Conservation (phyloP, 2,329 filamentous ascomycete genomes). For the Neonectria ditissima region DNA sequence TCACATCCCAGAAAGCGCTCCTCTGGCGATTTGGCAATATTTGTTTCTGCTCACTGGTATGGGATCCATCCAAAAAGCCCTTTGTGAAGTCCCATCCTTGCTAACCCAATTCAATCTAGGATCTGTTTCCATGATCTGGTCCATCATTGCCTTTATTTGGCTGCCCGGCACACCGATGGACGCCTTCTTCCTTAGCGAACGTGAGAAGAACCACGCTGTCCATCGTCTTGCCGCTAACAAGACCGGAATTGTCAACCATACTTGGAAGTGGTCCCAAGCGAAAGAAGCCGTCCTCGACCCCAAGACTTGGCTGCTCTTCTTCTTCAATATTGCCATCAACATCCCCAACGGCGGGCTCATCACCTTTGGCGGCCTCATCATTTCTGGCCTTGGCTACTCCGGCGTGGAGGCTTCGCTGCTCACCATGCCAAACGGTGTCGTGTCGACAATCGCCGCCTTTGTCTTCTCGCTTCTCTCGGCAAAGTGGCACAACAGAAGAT, state of each 20-base stretch:
- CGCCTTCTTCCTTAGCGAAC: constrained; percentile 21
- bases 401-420: constrained; percentile 8
- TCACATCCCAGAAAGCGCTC: constrained; percentile 13
- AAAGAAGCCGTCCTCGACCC: constrained; percentile 62
- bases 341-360: constrained; percentile 65
- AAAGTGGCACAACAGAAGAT: constrained; percentile 13
- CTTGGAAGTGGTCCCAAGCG: constrained; percentile 61
- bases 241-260: constrained; percentile 51
- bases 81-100: neutral
- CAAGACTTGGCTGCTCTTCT: constrained; percentile 66
- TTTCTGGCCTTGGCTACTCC: constrained; percentile 20
- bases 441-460: constrained; percentile 27
- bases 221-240: constrained; percentile 27
- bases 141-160: constrained; percentile 21
- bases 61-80: neutral
- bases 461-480: constrained; percentile 17
- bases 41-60: constrained; percentile 16
- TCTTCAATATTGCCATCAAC: constrained; percentile 61
- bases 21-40: constrained; percentile 19
- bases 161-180: constrained; percentile 30
- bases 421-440: constrained; percentile 24
- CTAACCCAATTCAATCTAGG: neutral
- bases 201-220: constrained; percentile 20
- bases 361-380: constrained; percentile 25
- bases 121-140: constrained; percentile 21